phyloP scores from a whole-genome alignment of 805 yeast genomes.

The Candida oleophila region DNA sequence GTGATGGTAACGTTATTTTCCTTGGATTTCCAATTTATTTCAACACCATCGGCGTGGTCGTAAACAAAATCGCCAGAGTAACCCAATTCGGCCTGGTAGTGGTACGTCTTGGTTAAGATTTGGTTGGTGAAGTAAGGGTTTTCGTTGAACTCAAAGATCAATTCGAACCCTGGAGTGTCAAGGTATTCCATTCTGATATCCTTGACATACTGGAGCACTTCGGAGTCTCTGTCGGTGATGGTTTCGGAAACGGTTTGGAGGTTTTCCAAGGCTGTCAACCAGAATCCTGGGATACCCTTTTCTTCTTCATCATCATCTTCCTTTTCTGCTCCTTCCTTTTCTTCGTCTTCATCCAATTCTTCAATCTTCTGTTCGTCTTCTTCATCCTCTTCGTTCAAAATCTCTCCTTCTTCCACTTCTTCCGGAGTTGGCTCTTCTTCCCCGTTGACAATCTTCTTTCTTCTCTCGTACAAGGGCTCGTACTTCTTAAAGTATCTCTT shows the following conservation, averaged over 20 bases:
- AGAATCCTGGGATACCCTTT: conserved; percentile 88
- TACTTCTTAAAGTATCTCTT: conserved; percentile 71
- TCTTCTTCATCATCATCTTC: conserved; percentile 37
- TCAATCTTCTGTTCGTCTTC: conserved; percentile 37
- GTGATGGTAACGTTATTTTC: conserved; percentile 80
- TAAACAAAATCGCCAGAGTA: conserved; percentile 95
- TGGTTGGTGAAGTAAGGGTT: conserved; percentile 79
- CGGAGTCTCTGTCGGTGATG: conserved; percentile 87
- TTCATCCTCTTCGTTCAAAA: conserved; percentile 56
- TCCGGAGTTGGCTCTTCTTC: conserved; percentile 70
- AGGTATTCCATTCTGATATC: conserved; percentile 81
- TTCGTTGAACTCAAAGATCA: conserved; percentile 74
- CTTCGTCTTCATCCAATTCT: conserved; percentile 40
- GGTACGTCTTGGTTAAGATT: conserved; percentile 79
- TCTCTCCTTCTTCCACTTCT: conserved; percentile 78
- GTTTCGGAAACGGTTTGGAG: conserved; percentile 77
- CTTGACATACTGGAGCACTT: conserved; percentile 64
- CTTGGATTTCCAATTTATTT: conserved; percentile 78
- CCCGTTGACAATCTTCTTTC: conserved; percentile 74
- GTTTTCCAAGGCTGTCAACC: conserved; percentile 95
- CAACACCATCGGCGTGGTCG: conserved; percentile 92
- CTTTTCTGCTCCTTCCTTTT: conserved; percentile 45
- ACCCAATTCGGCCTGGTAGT: conserved; percentile 90
- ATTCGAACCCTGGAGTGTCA: conserved; percentile 82
- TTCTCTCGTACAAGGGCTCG: conserved; percentile 70